Evolutionary conservation across 2,329 filamentous ascomycete genomes (phyloP), one percentile per base, ranked within the genome.

Genomic region (Lecanoromycetidae sp.): DNA sequence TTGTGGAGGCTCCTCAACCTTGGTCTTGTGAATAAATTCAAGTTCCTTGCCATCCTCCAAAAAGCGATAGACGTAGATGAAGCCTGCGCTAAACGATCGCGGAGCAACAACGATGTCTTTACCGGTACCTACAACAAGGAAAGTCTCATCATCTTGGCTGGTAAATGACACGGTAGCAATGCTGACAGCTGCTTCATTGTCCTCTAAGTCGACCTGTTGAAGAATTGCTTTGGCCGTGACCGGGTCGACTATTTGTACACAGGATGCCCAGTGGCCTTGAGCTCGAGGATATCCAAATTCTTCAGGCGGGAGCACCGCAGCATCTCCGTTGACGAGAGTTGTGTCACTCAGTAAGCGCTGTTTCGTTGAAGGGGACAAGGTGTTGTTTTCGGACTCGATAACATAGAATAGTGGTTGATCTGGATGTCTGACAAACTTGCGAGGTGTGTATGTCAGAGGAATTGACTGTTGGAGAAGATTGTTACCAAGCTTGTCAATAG

Each of bases 1-100:
- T 57, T 87, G 79, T 1, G 93, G 87, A 2, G 90, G 88, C 54
- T 87, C 81, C 55, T 93, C 86, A 5, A 95, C 76, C 58, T 87
- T 87, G 0, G 93, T 98, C 65, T 95, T 95, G 67, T 98, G 91
- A 53, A 95, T 88, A 49, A 96, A 91, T 59, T 95, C 85, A 13
- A 98, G 75, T 57, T 87, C 80, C 46, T 79, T 80, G n/a, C 93
- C 93, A 52, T 87, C 79, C 40, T 93, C 83, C 43, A 83, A 77
- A 63, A 98, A 86, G 34, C 87, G 80, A 64, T 95, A 98, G 22
- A 96, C 84, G 58, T 95, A 86, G 29, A 98, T 84, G 56, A 82
- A 94, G 0, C 90, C 91, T 52, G 80, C 80, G 1, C 75, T 79
- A 55, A 77, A 88, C 43, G 80, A 81, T 42, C 82, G 76, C 8